Conservation (phyloP, 331 rosid genomes). For the Saraca asoca region DNA sequence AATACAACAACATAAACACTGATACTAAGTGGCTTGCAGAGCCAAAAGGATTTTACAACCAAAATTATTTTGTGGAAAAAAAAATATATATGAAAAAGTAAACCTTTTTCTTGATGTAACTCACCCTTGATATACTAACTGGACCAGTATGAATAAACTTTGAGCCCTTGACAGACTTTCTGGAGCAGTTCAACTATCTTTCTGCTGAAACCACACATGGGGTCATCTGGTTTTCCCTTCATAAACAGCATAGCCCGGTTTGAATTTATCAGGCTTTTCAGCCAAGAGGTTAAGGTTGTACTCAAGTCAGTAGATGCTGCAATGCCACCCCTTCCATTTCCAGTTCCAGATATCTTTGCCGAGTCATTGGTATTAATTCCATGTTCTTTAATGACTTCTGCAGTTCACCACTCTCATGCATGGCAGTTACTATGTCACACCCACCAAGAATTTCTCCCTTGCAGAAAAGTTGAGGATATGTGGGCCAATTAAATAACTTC, state of each 20-base stretch:
- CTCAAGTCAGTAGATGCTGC: conserved; percentile 66
- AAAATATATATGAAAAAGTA: too few relatives aligned
- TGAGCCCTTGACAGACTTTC: conserved; percentile 92
- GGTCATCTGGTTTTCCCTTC: conserved; percentile 89
- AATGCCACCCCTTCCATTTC: conserved; percentile 59
- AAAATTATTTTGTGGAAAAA: too few relatives aligned
- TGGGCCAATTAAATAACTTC: conserved; percentile 89
- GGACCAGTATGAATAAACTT: conserved; percentile 93
- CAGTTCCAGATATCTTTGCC: conserved; percentile 47
- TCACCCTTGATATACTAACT: conserved; percentile 81
- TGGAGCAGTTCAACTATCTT: conserved; percentile 84
- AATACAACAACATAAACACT: too few relatives aligned
- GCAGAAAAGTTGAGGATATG: conserved; percentile 91
- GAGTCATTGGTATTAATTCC: conserved; percentile 50
- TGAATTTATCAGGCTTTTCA: conserved; percentile 64
- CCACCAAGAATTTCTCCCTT: conserved; percentile 96
- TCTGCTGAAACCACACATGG: conserved; percentile 91
- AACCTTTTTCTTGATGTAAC: too few relatives aligned
- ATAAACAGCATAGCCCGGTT: conserved; percentile 77
- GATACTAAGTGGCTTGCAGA: too few relatives aligned
- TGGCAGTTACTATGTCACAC: conserved; percentile 77
- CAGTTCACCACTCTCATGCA: conserved; percentile 92
- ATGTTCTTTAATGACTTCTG: conserved; percentile 74
- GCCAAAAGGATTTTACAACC: too few relatives aligned
- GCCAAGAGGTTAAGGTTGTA: conserved; percentile 54